These are phyloP conservation scores for Sporothrix luriei DNA, from an alignment of 2,329 filamentous ascomycete species.

Conservation along the genomic window DNA sequence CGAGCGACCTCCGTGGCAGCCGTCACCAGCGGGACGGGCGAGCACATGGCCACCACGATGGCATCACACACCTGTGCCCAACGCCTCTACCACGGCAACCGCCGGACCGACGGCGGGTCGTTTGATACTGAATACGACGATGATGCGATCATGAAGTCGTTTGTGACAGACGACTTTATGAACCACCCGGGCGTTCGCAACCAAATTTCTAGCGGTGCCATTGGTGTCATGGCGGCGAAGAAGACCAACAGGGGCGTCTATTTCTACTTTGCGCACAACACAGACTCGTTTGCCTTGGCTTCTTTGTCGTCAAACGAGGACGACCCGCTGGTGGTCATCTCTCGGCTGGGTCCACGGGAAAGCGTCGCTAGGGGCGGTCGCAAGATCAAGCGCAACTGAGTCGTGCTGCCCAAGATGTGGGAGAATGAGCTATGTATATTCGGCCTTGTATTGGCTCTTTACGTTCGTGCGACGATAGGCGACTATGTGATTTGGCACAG, in stretches of 20 bases:
- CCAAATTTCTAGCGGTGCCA: slow-evolving; percentile 81
- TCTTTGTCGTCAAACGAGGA: slow-evolving; percentile 82
- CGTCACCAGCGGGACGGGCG: slow-evolving; percentile 91
- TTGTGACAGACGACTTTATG: slow-evolving; percentile 91
- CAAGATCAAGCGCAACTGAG: slow-evolving; percentile 47
- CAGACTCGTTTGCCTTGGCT: slow-evolving; percentile 81
- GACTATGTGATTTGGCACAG: background rate
- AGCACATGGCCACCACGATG: slow-evolving; percentile 96
- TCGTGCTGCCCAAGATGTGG: background rate
- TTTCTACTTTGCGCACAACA: slow-evolving; percentile 95
- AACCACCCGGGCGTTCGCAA: slow-evolving; percentile 80
- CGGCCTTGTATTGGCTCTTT: background rate
- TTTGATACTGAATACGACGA: slow-evolving; percentile 74
- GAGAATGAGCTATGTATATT: background rate
- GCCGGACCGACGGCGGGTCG: slow-evolving; percentile 60
- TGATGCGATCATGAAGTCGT: slow-evolving; percentile 69
- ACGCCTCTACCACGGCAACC: slow-evolving; percentile 73
- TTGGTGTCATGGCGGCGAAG: slow-evolving; percentile 89
- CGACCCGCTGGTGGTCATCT: slow-evolving; percentile 83
- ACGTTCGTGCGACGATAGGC: slow-evolving; percentile 4
- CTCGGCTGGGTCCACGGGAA: slow-evolving; percentile 56
- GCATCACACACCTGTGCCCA: slow-evolving; percentile 86
- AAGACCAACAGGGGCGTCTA: slow-evolving; percentile 74
- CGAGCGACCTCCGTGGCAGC: slow-evolving; percentile 73
- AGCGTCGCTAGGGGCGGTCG: slow-evolving; percentile 47